These are phyloP conservation scores for Mycocentrospora acerina DNA, from an alignment of 2,329 filamentous ascomycete species.

Conservation along the genomic window DNA sequence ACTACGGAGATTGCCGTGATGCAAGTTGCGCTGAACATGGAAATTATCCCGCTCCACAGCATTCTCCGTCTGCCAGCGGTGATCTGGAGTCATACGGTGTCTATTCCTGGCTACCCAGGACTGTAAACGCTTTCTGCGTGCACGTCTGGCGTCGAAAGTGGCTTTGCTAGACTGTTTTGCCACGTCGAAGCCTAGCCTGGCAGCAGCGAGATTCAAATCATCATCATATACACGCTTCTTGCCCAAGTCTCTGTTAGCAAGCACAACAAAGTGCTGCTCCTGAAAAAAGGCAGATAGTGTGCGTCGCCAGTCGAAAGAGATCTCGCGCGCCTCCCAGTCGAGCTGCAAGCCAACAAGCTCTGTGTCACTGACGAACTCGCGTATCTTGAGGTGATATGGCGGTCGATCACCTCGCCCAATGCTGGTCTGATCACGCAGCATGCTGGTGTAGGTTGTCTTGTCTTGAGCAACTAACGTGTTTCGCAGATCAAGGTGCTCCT, in stretches of 20 bases:
- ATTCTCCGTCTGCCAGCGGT: conserved; percentile 13
- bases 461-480: conserved; percentile 7
- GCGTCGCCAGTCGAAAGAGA: conserved; percentile 20
- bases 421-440: conserved; percentile 10
- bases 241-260: conserved; percentile 1
- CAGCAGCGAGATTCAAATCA: conserved; percentile 8
- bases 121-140: conserved; percentile 15
- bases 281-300: conserved; percentile 17
- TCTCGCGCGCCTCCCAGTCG: conserved; percentile 13
- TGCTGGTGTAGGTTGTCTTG: conserved; percentile 8
- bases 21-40: conserved; percentile 5
- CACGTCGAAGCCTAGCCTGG: not conserved
- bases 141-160: conserved; percentile 4
- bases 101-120: conserved; percentile 15
- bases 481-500: conserved; percentile 7
- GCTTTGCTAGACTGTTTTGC: not conserved
- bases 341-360: conserved; percentile 15
- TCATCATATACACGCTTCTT: conserved; percentile 9
- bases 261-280: conserved; percentile 11
- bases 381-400: conserved; percentile 17
- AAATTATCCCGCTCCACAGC: conserved; percentile 6
- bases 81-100: conserved; percentile 14
- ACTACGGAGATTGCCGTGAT: conserved; percentile 9
- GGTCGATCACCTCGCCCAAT: conserved; percentile 22
- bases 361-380: conserved; percentile 15